Base-by-base conservation (phyloP, 495 filamentous ascomycete species). In the Lentithecium fluviatile region DNA sequence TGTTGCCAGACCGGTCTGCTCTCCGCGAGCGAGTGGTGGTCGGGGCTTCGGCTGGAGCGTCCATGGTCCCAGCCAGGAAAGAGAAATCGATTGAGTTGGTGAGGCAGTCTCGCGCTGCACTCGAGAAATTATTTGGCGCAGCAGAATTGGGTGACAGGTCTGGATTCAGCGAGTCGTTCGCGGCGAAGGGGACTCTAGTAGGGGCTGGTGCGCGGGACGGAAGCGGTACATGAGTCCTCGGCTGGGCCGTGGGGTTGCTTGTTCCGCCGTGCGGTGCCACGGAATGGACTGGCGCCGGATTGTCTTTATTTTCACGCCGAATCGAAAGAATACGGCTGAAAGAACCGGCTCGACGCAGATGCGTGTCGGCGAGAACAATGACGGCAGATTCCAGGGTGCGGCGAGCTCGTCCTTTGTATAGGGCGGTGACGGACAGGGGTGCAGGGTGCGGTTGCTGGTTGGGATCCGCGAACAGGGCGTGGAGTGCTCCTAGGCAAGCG, bases 171-270 rank as follows among this genome's bases (percentile, higher is more conserved):
- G 19, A 15, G 45, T 2, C 45, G 45, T 23, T 23, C 45, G 19
- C 45, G 45, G 24, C 12, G 17, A 25, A 25, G 21, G 5, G 4
- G 45, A 26, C 12, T 23, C n/a, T 26, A 6, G 13, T 15, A 43
- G 45, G 15, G 49, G 49, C 2, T n/a, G 21, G 17, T 8, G 42
- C 36, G 50, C 49, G 58, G 58, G 50, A 61, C 19, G 40, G 48
- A 60, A 61, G 58, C 58, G 43, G 58, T 20, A 46, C 58, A 61
- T 61, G 47, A 20, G 24, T 42, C 8, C n/a, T 21, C n/a, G 36
- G 15, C 32, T 10, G 25, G 43, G 6, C 21, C 19, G 50, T 23
- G 7, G 6, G 55, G n/a, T 24, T 60, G 29, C n/a, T 45, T 25
- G 13, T 38, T 21, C 49, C 40, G 58, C 24, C 6, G 23, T 17